Percentiles rank a stretch among this genome's conserved stretches.
Evolutionary conservation across 108 stramenopile genomes (phyloP).

Genomic region (Schizochytrium sp.): DNA sequence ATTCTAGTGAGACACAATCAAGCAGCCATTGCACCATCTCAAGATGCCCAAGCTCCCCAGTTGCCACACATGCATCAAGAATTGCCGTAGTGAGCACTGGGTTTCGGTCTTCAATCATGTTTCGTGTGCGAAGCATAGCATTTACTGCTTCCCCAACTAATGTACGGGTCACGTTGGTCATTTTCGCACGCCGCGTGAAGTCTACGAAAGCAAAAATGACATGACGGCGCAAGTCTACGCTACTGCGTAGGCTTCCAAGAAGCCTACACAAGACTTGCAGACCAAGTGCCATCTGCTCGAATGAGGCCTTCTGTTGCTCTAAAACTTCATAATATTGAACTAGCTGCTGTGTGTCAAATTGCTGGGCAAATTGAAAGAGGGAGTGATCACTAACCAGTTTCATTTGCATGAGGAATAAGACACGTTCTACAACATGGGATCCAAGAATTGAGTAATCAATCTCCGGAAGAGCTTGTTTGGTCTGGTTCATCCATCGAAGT

Average conservation of each 20-base stretch:
- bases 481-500: constrained; percentile 56
- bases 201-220: constrained; percentile 43
- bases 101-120: background rate
- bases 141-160: constrained; percentile 11
- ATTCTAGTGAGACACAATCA: background rate
- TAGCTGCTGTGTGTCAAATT: constrained; percentile 25
- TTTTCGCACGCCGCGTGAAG: constrained; percentile 7
- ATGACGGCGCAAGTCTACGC: constrained; percentile 38
- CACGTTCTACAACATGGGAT: constrained; percentile 27
- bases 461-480: constrained; percentile 48
- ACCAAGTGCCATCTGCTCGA: constrained; percentile 13
- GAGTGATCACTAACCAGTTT: constrained; percentile 44
- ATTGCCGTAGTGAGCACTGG: constrained; percentile 13
- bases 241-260: background rate
- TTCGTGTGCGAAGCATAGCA: constrained; percentile 33
- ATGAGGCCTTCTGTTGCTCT: constrained; percentile 18
- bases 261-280: constrained; percentile 15
- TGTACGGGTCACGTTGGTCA: background rate
- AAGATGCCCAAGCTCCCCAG: background rate
- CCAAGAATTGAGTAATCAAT: constrained; percentile 42
- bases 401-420: constrained; percentile 32
- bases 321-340: constrained; percentile 14
- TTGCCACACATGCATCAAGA: constrained; percentile 25
- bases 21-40: background rate
- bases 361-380: constrained; percentile 46